phyloP scores from a whole-genome alignment of 2,329 filamentous ascomycete species.

The Diaporthe sp. region DNA sequence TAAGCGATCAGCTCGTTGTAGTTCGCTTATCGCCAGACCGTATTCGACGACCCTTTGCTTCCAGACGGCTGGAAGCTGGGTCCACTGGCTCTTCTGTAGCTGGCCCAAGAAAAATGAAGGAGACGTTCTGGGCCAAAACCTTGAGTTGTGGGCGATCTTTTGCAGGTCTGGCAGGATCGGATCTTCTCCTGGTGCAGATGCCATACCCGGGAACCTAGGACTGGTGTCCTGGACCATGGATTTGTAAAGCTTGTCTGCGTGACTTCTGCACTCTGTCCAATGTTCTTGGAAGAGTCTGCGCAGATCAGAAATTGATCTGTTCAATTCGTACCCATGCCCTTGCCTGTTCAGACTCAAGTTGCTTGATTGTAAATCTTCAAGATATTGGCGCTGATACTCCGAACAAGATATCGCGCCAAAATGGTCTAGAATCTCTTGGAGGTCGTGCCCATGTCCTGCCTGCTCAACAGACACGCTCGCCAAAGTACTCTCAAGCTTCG shows the following conservation, averaged over 20 bases:
- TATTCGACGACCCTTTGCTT: slow-evolving; percentile 54
- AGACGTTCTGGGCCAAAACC: slow-evolving; percentile 48
- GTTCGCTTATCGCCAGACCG: slow-evolving; percentile 54
- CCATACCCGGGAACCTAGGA: background rate
- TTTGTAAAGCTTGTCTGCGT: background rate
- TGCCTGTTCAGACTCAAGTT: background rate
- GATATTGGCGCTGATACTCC: background rate
- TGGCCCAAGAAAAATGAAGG: slow-evolving; percentile 53
- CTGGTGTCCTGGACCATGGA: background rate
- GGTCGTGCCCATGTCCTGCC: background rate
- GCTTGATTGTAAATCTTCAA: background rate
- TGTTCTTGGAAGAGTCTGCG: background rate
- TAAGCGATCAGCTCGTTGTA: slow-evolving; percentile 60
- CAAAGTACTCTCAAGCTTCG: background rate
- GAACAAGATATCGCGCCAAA: background rate
- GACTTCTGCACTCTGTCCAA: background rate
- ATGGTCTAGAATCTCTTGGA: background rate
- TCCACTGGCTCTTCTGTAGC: slow-evolving; percentile 44
- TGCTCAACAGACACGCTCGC: background rate
- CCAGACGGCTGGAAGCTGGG: slow-evolving; percentile 50
- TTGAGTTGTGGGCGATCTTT: background rate
- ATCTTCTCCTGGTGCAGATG: background rate
- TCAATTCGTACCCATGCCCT: background rate
- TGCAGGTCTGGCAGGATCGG: background rate
- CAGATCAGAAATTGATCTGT: too few species aligned